Evolutionary conservation across 306 rosid species (phyloP), one percentile per base, ranked within the genome.

Genomic region (Dryas drummondii): DNA sequence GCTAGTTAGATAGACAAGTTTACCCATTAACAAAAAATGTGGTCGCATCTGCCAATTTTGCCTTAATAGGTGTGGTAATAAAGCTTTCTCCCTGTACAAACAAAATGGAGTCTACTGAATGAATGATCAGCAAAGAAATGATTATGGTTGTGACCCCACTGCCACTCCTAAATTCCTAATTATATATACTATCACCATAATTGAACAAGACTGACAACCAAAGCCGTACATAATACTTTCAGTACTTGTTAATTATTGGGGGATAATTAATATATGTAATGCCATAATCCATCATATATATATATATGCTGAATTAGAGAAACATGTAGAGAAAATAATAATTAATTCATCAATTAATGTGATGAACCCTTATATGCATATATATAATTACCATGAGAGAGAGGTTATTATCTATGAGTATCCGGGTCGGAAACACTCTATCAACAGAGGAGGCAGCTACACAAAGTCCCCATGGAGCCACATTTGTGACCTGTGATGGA

Each of bases 361-460:
- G 37, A 32, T 32, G 37, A 32, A 32, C 37, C 37, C 37, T 1
- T 32, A 32, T 32, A 32, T 32, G 19, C 57, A 61, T 37, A 13
- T 11, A 41, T 16, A 32, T 1, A 3, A 22, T 69, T 72, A 70
- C 86, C 83, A 56, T 70, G 59, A 85, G 15, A 13, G 82, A 79
- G 71, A 79, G 49, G 32, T 46, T 76, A 61, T 82, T 74, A 15
- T 65, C 78, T 5, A 81, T 9, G 16, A 65, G 14, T 42, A 88
- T 68, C 41, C 66, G 37, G 27, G 89, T 88, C 2, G 84, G 84
- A 55, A 81, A 88, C 10, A 48, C 77, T 47, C 92, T 72, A 66
- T 88, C 92, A 9, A 74, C 56, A 9, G 88, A 70, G n/a, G 89
- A 85, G 51, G 92, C 92, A n/a, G 89, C 92, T 1, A 88, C 88